Evolutionary conservation across 140 eudicot species (phyloP).

Genomic region (Ambrosia hybrid): DNA sequence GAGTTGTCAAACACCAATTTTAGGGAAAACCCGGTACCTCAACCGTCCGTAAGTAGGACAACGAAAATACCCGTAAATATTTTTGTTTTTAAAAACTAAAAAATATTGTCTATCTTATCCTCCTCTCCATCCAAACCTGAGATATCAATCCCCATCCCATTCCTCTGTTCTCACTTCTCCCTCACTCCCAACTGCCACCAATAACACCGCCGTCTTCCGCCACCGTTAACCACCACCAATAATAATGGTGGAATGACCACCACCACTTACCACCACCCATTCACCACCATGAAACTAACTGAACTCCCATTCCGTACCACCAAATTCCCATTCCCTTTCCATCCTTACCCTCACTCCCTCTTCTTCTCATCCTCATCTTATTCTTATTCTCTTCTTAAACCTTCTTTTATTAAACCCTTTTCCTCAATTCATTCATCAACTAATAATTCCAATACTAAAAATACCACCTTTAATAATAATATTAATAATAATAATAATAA

Average conservation of each 20-base stretch:
- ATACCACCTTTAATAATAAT: constrained; percentile 14
- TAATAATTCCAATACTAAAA: constrained; percentile 17
- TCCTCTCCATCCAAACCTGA: neutral
- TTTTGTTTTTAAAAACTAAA: too few relatives aligned
- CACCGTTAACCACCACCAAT: constrained; percentile 9
- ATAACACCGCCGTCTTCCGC: neutral
- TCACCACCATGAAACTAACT: constrained; percentile 39
- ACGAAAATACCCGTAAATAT: too few relatives aligned
- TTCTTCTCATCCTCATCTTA: constrained; percentile 24
- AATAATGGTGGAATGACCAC: constrained; percentile 10
- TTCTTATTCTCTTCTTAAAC: constrained; percentile 34
- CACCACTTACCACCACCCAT: neutral
- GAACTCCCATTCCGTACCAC: constrained; percentile 45
- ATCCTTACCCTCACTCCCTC: constrained; percentile 30
- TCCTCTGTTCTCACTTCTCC: neutral
- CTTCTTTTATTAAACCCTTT: constrained; percentile 42
- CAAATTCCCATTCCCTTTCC: constrained; percentile 30
- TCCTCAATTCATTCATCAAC: constrained; percentile 44
- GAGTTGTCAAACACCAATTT: too few relatives aligned
- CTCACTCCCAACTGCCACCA: neutral
- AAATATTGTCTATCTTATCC: too few relatives aligned
- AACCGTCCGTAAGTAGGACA: too few relatives aligned
- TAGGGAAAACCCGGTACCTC: too few relatives aligned
- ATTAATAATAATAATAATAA: constrained; percentile 6
- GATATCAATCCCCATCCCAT: neutral